Conservation (phyloP, 2,329 filamentous ascomycete species). For the Diaporthe eres region DNA sequence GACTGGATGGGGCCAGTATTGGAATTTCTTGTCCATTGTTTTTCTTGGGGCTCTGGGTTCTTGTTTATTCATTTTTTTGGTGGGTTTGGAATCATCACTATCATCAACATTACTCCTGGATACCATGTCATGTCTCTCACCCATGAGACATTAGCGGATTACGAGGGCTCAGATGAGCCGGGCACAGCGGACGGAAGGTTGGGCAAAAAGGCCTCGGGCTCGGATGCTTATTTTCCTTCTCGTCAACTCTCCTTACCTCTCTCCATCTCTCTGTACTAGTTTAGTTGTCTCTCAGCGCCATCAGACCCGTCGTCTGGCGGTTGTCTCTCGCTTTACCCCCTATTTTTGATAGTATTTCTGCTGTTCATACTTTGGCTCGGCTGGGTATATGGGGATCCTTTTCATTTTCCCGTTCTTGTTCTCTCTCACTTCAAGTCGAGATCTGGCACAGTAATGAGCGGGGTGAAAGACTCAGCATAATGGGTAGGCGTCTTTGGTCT, state of each 20-base stretch:
- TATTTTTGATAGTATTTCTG: conserved; percentile 14
- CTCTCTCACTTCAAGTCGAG: not conserved
- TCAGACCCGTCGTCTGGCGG: not conserved
- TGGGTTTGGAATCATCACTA: conserved; percentile 21
- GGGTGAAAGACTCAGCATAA: conserved; percentile 28
- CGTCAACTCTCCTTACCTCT: conserved; percentile 14
- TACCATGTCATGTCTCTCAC: conserved; percentile 19
- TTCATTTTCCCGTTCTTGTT: not conserved
- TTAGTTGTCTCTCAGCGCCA: conserved; percentile 2
- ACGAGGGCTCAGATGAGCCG: conserved; percentile 2
- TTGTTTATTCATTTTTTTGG: not conserved
- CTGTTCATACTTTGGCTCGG: conserved; percentile 32
- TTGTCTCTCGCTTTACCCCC: conserved; percentile 10
- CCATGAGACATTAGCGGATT: conserved; percentile 15
- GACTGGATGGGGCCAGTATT: conserved; percentile 11
- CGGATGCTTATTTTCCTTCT: conserved; percentile 2
- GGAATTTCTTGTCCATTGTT: conserved; percentile 29
- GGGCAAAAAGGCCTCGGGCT: conserved; percentile 11
- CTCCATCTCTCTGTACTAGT: conserved; percentile 20
- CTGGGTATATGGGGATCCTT: conserved; percentile 22
- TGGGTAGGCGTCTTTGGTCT: conserved; percentile 16
- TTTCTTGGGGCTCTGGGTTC: not conserved
- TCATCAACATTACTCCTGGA: conserved; percentile 23
- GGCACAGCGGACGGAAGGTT: conserved; percentile 3
- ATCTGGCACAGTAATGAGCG: conserved; percentile 30